These are phyloP conservation scores for Otatea glauca DNA, from an alignment of 176 grass and related monocot species.

Conservation along the genomic window DNA sequence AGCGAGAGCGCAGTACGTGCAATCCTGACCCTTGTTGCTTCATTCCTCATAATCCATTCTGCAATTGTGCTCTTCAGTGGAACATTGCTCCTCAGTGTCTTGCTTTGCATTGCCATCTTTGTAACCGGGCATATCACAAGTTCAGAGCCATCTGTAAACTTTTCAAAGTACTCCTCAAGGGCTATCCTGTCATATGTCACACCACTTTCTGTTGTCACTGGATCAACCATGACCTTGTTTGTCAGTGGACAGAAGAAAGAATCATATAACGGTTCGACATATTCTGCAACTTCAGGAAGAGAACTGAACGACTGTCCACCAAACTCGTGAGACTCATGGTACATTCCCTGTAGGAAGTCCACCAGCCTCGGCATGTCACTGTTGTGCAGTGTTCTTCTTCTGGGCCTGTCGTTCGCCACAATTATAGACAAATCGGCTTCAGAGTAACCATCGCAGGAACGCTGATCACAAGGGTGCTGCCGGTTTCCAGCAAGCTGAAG, in stretches of 20 bases:
- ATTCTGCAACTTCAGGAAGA: slow-evolving; percentile 61
- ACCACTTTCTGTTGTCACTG: slow-evolving; percentile 79
- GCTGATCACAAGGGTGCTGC: slow-evolving; percentile 29
- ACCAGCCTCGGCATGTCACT: slow-evolving; percentile 63
- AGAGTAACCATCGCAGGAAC: slow-evolving; percentile 12
- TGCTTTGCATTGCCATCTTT: slow-evolving; percentile 62
- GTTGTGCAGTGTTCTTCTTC: slow-evolving; percentile 35
- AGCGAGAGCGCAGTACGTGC: slow-evolving; percentile 61
- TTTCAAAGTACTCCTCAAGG: slow-evolving; percentile 73
- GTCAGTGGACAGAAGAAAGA: slow-evolving; percentile 91
- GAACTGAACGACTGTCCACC: slow-evolving; percentile 50
- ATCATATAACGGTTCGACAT: slow-evolving; percentile 83
- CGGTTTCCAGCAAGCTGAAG: slow-evolving; percentile 35
- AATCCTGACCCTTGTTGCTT: slow-evolving; percentile 61
- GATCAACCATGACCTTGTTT: slow-evolving; percentile 88
- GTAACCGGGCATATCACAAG: slow-evolving; percentile 74
- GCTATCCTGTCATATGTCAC: slow-evolving; percentile 83
- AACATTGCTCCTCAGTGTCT: slow-evolving; percentile 62
- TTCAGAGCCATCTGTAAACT: slow-evolving; percentile 54
- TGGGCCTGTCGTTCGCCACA: slow-evolving; percentile 23
- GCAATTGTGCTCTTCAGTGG: slow-evolving; percentile 71
- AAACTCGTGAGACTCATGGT: slow-evolving; percentile 49
- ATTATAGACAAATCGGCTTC: slow-evolving; percentile 34
- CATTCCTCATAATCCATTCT: slow-evolving; percentile 84
- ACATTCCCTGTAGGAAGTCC: slow-evolving; percentile 66